Evolutionary conservation across 2,329 filamentous ascomycete genomes (phyloP), one percentile per base, ranked within the genome.

Genomic region (Exophiala mesophila): DNA sequence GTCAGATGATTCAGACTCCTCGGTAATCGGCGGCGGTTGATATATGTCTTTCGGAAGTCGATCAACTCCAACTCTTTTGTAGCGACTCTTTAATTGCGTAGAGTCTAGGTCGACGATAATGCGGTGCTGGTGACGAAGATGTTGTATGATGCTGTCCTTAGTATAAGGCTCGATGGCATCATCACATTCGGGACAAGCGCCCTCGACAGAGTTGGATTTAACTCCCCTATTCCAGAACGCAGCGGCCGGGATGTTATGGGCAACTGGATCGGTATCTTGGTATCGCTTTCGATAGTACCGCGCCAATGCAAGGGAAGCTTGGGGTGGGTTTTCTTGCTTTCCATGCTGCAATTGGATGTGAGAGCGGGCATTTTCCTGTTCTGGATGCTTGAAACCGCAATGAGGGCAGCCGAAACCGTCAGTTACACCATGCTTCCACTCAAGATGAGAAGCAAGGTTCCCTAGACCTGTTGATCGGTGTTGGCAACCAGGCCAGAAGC

Each of bases 1-100:
- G 15, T 32, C 29, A 32, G 29, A 32, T 32, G 15, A 32, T 32
- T 32, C 29, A 32, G 29, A 32, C 29, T 32, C 29, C 7, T 32
- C 15, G 6, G 7, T 13, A 32, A 6, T 7, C 29, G 7, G 15
- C 29, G 15, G 7, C 7, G 15, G 29, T 7, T 32, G 7, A 13
- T 32, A 7, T 7, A 32, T 7, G 15, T 32, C 29, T 7, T 7
- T 32, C 15, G 13, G 29, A 32, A 32, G 29, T 6, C 15, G 6
- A 7, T 32, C 29, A 32, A 32, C 29, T 6, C 7, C 29, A 28
- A 8, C 8, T n/a, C n/a, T n/a, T n/a, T n/a, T n/a, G 23, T 12
- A 26, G 29, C 29, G 7, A 13, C 29, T 32, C 6, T 17, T 6
- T 32, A 32, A 7, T 32, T 13, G 7, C 15, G 29, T 32, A 13